Conservation (phyloP, 495 filamentous ascomycete species). For the Echria macrotheca region DNA sequence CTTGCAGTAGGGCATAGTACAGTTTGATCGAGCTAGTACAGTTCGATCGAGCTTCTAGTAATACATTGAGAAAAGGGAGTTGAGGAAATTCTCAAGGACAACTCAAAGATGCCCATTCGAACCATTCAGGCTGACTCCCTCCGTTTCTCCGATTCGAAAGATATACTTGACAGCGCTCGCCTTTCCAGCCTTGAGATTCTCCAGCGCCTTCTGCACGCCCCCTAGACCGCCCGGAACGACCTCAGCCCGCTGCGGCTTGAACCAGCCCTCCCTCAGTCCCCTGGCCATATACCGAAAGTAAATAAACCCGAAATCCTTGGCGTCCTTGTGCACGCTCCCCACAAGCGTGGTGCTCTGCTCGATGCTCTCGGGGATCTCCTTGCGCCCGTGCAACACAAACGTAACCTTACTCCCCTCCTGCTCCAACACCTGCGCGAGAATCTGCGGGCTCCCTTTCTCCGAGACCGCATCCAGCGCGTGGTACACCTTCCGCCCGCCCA, state of each 20-base stretch:
- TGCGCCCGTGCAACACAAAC: slow-evolving; percentile 45
- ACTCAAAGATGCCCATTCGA: too few species aligned
- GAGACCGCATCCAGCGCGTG: slow-evolving; percentile 59
- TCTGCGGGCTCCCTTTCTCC: slow-evolving; percentile 45
- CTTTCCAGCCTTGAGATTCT: slow-evolving; percentile 55
- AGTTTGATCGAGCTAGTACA: too few species aligned
- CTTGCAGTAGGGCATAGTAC: too few species aligned
- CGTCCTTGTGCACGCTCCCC: slow-evolving; percentile 44
- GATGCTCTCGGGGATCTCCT: slow-evolving; percentile 30
- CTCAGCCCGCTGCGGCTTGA: slow-evolving; percentile 55
- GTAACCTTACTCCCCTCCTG: slow-evolving; percentile 40
- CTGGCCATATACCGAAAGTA: slow-evolving; percentile 50
- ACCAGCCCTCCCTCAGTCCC: slow-evolving; percentile 53
- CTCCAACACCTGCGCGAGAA: slow-evolving; percentile 42
- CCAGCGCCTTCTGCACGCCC: slow-evolving; percentile 52
- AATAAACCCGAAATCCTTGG: slow-evolving; percentile 53
- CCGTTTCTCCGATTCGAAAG: slow-evolving; percentile 60
- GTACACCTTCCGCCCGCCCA: slow-evolving; percentile 21
- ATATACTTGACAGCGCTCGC: slow-evolving; percentile 66
- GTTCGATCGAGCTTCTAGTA: too few species aligned
- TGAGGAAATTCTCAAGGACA: too few species aligned
- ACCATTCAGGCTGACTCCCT: slow-evolving; percentile 23
- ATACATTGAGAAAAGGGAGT: too few species aligned
- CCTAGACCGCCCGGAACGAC: slow-evolving; percentile 55
- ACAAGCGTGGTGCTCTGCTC: slow-evolving; percentile 38